Percentiles rank a stretch among this genome's conserved stretches.
Evolutionary conservation across 805 yeast species (phyloP).

Genomic region (Clavispora santaluciae): DNA sequence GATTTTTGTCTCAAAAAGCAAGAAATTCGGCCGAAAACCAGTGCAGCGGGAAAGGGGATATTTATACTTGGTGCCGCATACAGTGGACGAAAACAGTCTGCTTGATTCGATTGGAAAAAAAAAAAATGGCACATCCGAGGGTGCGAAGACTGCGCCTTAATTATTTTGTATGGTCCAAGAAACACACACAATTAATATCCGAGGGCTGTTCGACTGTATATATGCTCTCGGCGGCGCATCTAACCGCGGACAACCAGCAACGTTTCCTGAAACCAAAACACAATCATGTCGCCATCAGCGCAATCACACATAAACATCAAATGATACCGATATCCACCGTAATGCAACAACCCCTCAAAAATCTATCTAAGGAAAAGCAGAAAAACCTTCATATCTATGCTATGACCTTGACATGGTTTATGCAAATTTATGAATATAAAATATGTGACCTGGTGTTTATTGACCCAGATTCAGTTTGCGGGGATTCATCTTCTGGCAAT

Average conservation of each 20-base stretch:
- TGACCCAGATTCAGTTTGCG: too few relatives aligned
- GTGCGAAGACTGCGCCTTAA: background rate
- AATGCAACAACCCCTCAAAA: background rate
- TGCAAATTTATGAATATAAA: too few relatives aligned
- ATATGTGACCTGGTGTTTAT: too few relatives aligned
- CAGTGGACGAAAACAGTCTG: constrained; percentile 3
- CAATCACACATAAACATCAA: background rate
- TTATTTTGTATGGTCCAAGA: too few relatives aligned
- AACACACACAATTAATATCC: background rate
- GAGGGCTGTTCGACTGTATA: background rate
- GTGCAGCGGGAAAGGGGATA: constrained; percentile 5
- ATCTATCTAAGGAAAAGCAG: too few relatives aligned
- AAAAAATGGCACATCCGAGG: background rate
- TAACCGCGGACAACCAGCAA: background rate
- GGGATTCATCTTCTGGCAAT: too few relatives aligned
- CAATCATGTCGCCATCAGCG: background rate
- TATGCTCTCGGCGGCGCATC: background rate
- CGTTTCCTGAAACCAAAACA: background rate
- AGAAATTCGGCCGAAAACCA: constrained; percentile 2
- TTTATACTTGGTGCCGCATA: constrained; percentile 3
- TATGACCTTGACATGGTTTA: too few relatives aligned
- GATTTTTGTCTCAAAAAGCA: background rate
- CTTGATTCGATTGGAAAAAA: constrained; percentile 4
- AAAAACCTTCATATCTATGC: too few relatives aligned
- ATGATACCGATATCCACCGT: background rate